A percentile compares a stretch with the other conserved stretches of the same genome.
These are phyloP conservation scores for Pinus taeda DNA, from an alignment of 75 land plant species.

Conservation along the genomic window DNA sequence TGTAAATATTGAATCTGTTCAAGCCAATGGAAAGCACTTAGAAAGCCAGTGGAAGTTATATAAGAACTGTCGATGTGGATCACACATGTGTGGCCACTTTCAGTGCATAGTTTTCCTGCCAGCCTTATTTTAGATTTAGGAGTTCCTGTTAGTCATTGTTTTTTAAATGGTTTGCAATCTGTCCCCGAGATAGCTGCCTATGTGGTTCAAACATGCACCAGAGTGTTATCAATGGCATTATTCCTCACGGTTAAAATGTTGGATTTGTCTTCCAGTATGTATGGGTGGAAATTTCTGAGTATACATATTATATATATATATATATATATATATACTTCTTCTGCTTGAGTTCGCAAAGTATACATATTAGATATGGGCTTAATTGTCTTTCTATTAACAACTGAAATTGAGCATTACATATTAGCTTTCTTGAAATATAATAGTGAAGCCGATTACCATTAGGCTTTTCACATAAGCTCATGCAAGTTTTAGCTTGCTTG, in stretches of 20 bases:
- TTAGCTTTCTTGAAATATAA: neutral
- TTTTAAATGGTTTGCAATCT: neutral
- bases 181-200: neutral
- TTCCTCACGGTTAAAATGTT: neutral
- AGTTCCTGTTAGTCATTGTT: neutral
- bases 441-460: neutral
- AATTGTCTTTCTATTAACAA: no score
- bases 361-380: neutral
- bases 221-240: neutral
- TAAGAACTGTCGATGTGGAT: no score
- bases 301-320: no score
- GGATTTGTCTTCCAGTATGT: neutral
- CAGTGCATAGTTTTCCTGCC: neutral
- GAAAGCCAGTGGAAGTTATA: no score
- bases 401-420: no score
- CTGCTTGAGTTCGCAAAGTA: neutral
- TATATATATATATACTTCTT: neutral
- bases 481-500: neutral
- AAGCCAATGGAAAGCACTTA: neutral
- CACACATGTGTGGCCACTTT: no score
- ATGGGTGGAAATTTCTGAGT: neutral
- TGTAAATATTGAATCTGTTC: neutral
- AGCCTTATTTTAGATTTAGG: neutral
- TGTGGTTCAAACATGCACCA: no score
- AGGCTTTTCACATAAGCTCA: neutral